These are phyloP conservation scores for Talaromyces trachyspermus DNA, from an alignment of 495 filamentous ascomycete genomes.

Conservation along the genomic window DNA sequence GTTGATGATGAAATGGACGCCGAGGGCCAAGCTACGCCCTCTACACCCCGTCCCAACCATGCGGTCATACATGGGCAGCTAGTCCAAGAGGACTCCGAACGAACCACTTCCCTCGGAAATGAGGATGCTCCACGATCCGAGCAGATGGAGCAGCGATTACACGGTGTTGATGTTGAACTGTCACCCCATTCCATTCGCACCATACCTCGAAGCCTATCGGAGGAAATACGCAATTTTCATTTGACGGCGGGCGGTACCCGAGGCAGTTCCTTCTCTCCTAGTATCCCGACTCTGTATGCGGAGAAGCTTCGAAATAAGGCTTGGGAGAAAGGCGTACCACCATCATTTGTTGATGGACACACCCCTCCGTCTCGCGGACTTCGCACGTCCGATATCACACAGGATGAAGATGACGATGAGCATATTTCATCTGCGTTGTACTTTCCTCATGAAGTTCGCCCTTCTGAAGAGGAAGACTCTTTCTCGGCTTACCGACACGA, in stretches of 20 bases:
- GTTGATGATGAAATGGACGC: neutral
- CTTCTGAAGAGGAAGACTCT: slow-evolving; percentile 24
- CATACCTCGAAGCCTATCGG: slow-evolving; percentile 45
- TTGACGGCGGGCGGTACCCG: slow-evolving; percentile 46
- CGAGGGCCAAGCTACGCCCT: neutral
- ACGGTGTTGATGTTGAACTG: neutral
- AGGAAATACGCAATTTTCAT: slow-evolving; percentile 56
- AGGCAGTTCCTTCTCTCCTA: slow-evolving; percentile 47
- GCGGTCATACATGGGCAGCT: neutral
- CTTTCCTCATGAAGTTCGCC: slow-evolving; percentile 73
- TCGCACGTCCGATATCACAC: slow-evolving; percentile 15
- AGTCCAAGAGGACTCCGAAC: slow-evolving; percentile 45
- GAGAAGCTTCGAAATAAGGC: slow-evolving; percentile 21
- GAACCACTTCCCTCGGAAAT: slow-evolving; percentile 56
- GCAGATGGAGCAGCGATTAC: neutral
- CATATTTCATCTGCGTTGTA: slow-evolving; percentile 94
- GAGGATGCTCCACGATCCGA: neutral
- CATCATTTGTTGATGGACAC: slow-evolving; percentile 1
- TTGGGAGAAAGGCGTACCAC: neutral
- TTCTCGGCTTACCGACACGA: slow-evolving; percentile 29
- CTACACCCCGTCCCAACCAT: slow-evolving; percentile 5
- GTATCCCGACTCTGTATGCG: slow-evolving; percentile 42
- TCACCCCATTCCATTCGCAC: slow-evolving; percentile 10
- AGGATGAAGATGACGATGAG: slow-evolving; percentile 82
- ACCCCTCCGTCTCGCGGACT: slow-evolving; percentile 10